A percentile compares a stretch with the other conserved stretches of the same genome.
Conservation (phyloP, 208 protist genomes). For the Kentomonas sorsogonicus region DNA sequence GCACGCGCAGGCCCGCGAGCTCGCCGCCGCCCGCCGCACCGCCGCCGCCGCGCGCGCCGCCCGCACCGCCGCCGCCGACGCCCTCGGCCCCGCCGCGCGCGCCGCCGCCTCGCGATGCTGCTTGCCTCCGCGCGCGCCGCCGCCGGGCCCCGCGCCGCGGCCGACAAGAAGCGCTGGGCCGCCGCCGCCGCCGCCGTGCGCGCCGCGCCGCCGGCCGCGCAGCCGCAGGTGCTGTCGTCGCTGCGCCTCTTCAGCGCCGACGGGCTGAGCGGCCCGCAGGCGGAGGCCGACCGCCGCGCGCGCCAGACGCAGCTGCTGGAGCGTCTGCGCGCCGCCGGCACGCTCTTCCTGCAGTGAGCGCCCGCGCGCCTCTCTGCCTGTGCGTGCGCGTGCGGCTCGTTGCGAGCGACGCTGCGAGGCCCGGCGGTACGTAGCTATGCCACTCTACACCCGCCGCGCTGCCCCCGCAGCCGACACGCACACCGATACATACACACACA, state of each 20-base stretch:
- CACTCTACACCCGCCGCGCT: too few relatives aligned
- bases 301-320: slow-evolving; percentile 34
- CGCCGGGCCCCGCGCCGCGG: neutral
- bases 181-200: slow-evolving; percentile 36
- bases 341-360: slow-evolving; percentile 31
- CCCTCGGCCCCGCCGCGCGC: slow-evolving; percentile 16
- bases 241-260: slow-evolving; percentile 64
- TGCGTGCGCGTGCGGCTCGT: too few relatives aligned
- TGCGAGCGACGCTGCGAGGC: too few relatives aligned
- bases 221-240: slow-evolving; percentile 54
- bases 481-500: too few relatives aligned
- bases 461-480: too few relatives aligned
- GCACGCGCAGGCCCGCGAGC: slow-evolving; percentile 23
- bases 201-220: slow-evolving; percentile 18
- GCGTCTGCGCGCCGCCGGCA: slow-evolving; percentile 20
- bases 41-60: slow-evolving; percentile 8
- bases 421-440: too few relatives aligned
- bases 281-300: slow-evolving; percentile 25
- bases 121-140: slow-evolving; percentile 17
- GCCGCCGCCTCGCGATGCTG: slow-evolving; percentile 31
- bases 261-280: slow-evolving; percentile 36
- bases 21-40: slow-evolving; percentile 14
- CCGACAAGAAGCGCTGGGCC: neutral
- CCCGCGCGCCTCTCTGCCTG: too few relatives aligned
- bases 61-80: slow-evolving; percentile 3